phyloP scores from a whole-genome alignment of 164 flowering plant genomes.

The Aristolochia fimbriata region DNA sequence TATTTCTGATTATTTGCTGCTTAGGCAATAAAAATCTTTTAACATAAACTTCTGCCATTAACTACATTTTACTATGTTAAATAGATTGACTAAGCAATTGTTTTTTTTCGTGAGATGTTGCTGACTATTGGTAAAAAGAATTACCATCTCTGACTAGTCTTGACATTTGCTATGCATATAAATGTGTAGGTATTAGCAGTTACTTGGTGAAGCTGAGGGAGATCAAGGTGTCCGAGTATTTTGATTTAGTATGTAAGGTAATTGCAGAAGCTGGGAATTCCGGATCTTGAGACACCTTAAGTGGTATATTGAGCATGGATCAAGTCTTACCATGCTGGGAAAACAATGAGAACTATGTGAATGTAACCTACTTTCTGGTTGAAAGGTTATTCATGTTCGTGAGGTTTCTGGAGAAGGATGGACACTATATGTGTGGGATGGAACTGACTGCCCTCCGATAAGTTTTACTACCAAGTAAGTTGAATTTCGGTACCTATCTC shows the following conservation, averaged over 20 bases:
- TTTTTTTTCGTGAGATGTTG: not conserved
- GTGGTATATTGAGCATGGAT: too few species aligned
- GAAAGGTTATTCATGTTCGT: slow-evolving; percentile 54
- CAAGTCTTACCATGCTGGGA: not conserved
- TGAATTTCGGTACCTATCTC: not conserved
- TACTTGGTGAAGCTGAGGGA: slow-evolving; percentile 30
- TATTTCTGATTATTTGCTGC: too few species aligned
- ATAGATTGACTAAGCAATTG: not conserved
- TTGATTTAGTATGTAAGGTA: slow-evolving; percentile 71
- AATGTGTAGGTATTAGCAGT: slow-evolving; percentile 26
- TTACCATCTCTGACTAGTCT: not conserved
- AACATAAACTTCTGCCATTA: not conserved
- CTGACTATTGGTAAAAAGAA: not conserved
- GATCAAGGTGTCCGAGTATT: slow-evolving; percentile 24
- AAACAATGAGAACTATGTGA: not conserved
- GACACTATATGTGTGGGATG: slow-evolving; percentile 81
- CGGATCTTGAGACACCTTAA: not conserved
- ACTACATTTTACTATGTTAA: not conserved
- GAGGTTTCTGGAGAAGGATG: slow-evolving; percentile 32
- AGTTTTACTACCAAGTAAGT: slow-evolving; percentile 30
- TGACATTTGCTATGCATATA: not conserved
- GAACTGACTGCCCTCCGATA: slow-evolving; percentile 67
- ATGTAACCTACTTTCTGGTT: not conserved
- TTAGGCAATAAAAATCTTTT: too few species aligned
- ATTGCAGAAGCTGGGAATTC: not conserved